phyloP scores from a whole-genome alignment of 495 filamentous ascomycete species.

The Penicillium alfredii region DNA sequence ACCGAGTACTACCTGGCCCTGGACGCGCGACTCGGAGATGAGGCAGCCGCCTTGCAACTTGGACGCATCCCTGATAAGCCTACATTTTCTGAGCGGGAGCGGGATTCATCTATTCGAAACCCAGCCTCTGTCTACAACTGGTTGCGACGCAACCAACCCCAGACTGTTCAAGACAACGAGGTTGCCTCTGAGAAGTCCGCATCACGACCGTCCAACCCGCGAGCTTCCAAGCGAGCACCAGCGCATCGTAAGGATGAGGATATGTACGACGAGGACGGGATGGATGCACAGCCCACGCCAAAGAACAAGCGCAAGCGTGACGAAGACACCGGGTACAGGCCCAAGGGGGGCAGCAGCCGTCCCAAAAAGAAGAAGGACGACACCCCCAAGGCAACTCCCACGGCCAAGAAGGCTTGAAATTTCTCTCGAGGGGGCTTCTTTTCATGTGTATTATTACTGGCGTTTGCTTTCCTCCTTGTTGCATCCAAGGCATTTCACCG shows the following conservation, averaged over 20 bases:
- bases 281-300: conserved; percentile 35
- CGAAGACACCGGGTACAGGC: conserved; percentile 65
- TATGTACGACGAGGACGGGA: conserved; percentile 47
- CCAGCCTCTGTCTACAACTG: conserved; percentile 86
- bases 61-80: conserved; percentile 34
- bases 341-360: conserved; percentile 59
- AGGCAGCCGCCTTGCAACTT: conserved; percentile 32
- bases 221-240: conserved; percentile 36
- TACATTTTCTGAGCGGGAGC: conserved; percentile 43
- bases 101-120: conserved; percentile 64
- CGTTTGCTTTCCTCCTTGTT: conserved; percentile 13
- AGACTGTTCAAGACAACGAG: conserved; percentile 76
- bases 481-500: too few relatives aligned
- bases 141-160: conserved; percentile 75
- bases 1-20: conserved; percentile 70
- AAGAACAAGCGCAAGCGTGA: conserved; percentile 54
- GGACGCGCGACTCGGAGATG: conserved; percentile 58
- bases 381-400: conserved; percentile 19
- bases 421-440: conserved; percentile 2
- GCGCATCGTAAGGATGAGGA: conserved; percentile 45
- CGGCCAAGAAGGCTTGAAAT: conserved; percentile 28
- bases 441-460: conserved; percentile 18
- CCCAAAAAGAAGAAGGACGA: conserved; percentile 62
- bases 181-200: conserved; percentile 54
- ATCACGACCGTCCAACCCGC: conserved; percentile 35